Base-by-base conservation (phyloP, 2,329 filamentous ascomycete species). In the Venturia asperata region DNA sequence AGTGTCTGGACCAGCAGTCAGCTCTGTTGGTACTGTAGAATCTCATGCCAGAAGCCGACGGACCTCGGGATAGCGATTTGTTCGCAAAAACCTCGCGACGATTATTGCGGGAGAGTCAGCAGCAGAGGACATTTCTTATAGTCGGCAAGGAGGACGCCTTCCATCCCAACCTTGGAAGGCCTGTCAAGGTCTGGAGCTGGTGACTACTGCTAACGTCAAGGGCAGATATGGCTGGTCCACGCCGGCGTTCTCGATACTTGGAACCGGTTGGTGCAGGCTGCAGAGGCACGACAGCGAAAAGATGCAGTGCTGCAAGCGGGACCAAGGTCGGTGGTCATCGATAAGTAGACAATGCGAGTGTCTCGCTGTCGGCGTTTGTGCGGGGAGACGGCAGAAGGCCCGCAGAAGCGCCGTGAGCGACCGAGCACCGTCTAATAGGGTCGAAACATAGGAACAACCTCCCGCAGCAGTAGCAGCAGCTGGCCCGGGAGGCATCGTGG, bases 1-100 rank as follows among this genome's bases (percentile, higher is more conserved):
- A 86, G 76, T 24, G 85, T 85, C 77, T 86, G 70, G 39, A 30
- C 30, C 24, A 43, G 37, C n/a, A 30, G 56, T 64, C 15, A 56
- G 30, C 13, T 5, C 34, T 19, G 27, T 56, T 24, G 17, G 13
- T 56, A n/a, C 6, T 19, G 24, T 5, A 5, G 13, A 34, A 5
- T 24, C 2, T 49, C 27, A 15, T 34, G 24, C 49, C 42, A 43
- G 66, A 37, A 45, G 3, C 21, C 43, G 55, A 60, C 55, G 13
- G 68, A 77, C 78, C 71, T 79, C 75, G 55, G 70, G 70, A 65
- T 77, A 79, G 43, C 74, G 75, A 67, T 76, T 77, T 4, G 73
- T 68, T 58, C 72, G 73, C 30, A 79, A 71, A 62, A 74, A 80
- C 5, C 74, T 74, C 30, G 78, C 78, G 21, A 80, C 76, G 15